Base-by-base conservation (phyloP, 2,329 filamentous ascomycete genomes). In the Pseudogymnoascus sp. region DNA sequence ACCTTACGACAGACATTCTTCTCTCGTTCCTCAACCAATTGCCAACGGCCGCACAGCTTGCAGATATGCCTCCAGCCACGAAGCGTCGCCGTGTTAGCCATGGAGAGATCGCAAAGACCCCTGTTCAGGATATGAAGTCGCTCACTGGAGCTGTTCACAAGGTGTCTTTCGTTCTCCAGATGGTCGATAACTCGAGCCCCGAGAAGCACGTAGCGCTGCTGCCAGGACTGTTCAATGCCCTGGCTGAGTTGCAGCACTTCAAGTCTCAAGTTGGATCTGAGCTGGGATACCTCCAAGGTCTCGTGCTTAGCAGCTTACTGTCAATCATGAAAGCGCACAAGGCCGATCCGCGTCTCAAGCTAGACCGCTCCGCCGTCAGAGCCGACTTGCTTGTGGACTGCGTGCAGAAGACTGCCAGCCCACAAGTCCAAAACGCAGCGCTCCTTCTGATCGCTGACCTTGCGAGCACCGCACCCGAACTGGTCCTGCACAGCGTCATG, bases 401-500 rank as follows among this genome's bases (percentile, higher is more conserved):
- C 77, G 90, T 99, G 50, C 90, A 96, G 71, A 93, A 91, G 66
- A 96, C 93, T 0, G 86, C 90, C 26, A 97, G 90, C 74, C 92
- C 93, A 0, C 91, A 96, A 67, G 92, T 99, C 6, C 96, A 98
- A 73, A 97, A 96, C 72, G 87, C 89, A 5, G 93, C 95, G 3
- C 81, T 99, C 12, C 84, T 98, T 7, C 81, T 99, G 26, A 90
- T 98, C 64, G 92, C 93, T 24, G 89, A 87, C 63, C 81, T 99
- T 41, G 93, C 95, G 22, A 89, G 89, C 40, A 90, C 93, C 68
- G 91, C 91, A 0, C 95, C 96, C 0, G 93, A 96, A 73, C 79
- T 96, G 59, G 91, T 99, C 2, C 82, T 99, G 63, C 93, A 99
- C 76, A 97, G 92, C 69, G 91, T 99, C 62, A 99, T 99, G 95